These are phyloP conservation scores for Cercospora sojina DNA, from an alignment of 2,329 filamentous ascomycete genomes.

Conservation along the genomic window DNA sequence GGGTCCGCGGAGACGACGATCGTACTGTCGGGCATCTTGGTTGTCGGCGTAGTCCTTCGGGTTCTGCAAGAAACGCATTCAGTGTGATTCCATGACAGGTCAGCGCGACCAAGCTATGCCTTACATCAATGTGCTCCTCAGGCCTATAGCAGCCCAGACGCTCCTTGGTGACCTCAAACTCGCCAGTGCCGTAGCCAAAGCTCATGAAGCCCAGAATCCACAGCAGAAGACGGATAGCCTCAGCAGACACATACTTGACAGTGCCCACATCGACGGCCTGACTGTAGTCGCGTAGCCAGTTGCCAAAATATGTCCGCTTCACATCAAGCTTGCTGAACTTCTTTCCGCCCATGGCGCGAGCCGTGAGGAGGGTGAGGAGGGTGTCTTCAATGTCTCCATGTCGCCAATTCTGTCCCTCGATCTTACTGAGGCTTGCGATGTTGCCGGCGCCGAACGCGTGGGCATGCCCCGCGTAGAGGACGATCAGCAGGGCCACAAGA, in stretches of 20 bases:
- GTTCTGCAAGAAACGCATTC: slow-evolving; percentile 39
- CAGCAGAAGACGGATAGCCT: slow-evolving; percentile 85
- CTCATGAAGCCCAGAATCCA: slow-evolving; percentile 88
- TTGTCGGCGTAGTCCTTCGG: slow-evolving; percentile 86
- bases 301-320: slow-evolving; percentile 90
- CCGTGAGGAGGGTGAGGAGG: slow-evolving; percentile 52
- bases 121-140: neutral
- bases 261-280: slow-evolving; percentile 93
- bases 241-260: slow-evolving; percentile 83
- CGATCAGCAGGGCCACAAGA: slow-evolving; percentile 24
- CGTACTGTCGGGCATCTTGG: slow-evolving; percentile 77
- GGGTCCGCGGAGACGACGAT: slow-evolving; percentile 70
- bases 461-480: slow-evolving; percentile 30
- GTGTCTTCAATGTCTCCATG: slow-evolving; percentile 58
- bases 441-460: slow-evolving; percentile 57
- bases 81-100: neutral
- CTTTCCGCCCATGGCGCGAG: slow-evolving; percentile 64
- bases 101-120: neutral
- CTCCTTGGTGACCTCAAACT: slow-evolving; percentile 80
- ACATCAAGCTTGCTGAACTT: slow-evolving; percentile 83
- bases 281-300: slow-evolving; percentile 91
- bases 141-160: slow-evolving; percentile 78
- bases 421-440: slow-evolving; percentile 78
- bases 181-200: slow-evolving; percentile 78
- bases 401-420: slow-evolving; percentile 53